phyloP scores from a whole-genome alignment of 2,329 filamentous ascomycete genomes.

The Setomelanomma holmii region DNA sequence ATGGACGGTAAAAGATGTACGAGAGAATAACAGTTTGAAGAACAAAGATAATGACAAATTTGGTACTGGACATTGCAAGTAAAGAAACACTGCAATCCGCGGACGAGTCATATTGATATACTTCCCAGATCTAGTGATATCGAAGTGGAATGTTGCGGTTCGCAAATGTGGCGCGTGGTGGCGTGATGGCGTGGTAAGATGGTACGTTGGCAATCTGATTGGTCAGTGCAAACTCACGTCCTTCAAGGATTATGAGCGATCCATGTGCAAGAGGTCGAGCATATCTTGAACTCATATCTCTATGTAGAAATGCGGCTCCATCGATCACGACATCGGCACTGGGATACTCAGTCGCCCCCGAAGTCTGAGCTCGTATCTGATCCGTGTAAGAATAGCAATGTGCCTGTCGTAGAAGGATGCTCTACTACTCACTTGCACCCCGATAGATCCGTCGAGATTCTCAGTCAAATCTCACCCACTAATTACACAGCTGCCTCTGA shows the following conservation, averaged over 20 bases:
- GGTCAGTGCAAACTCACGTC: background rate
- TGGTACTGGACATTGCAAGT: slow-evolving; percentile 11
- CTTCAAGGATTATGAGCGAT: background rate
- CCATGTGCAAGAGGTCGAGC: background rate
- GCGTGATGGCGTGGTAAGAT: slow-evolving; percentile 22
- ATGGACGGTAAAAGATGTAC: slow-evolving; percentile 8
- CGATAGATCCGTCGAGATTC: too few species aligned
- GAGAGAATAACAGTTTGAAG: slow-evolving; percentile 10
- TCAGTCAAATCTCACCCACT: too few species aligned
- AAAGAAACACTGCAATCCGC: background rate
- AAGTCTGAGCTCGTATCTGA: too few species aligned
- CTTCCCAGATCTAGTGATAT: background rate
- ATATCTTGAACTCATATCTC: too few species aligned
- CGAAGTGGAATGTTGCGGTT: slow-evolving; percentile 9
- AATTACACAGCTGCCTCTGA: background rate
- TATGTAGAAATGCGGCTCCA: background rate
- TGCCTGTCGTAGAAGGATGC: too few species aligned
- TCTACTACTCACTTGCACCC: too few species aligned
- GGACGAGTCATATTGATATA: background rate
- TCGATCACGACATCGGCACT: background rate
- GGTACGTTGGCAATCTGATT: slow-evolving; percentile 2
- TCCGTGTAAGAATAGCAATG: too few species aligned
- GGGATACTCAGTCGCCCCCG: too few species aligned
- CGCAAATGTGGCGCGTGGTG: slow-evolving; percentile 20
- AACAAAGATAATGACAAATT: slow-evolving; percentile 6